Evolutionary conservation across 148 eudicot genomes (phyloP).

Genomic region (Rhododendron molle): DNA sequence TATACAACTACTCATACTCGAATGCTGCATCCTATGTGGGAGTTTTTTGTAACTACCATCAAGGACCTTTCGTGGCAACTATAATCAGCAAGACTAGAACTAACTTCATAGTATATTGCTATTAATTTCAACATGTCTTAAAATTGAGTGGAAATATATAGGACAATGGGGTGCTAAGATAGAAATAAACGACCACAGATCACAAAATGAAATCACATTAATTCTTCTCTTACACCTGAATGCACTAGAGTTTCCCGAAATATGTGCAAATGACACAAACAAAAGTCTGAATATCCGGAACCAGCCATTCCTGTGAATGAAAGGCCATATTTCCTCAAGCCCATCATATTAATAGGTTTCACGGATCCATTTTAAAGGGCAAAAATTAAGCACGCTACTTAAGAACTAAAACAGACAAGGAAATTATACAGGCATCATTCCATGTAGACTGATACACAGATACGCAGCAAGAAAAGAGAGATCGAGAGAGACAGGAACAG

Average conservation of each 20-base stretch:
- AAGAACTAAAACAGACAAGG: background rate
- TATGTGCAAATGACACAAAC: background rate
- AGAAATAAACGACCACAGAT: background rate
- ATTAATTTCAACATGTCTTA: background rate
- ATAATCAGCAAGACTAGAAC: background rate
- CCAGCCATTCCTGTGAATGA: background rate
- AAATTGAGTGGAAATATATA: background rate
- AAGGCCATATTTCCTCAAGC: background rate
- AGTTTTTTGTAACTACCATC: background rate
- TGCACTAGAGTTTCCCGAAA: background rate
- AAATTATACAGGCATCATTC: background rate
- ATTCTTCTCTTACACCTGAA: background rate
- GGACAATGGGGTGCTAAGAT: background rate
- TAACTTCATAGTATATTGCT: background rate
- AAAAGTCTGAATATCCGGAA: background rate
- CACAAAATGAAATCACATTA: background rate
- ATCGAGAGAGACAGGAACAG: background rate
- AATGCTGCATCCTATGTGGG: background rate
- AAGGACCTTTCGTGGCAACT: background rate
- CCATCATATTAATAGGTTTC: background rate
- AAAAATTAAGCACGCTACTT: background rate
- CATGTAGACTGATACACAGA: background rate
- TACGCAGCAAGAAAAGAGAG: background rate
- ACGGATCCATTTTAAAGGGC: background rate
- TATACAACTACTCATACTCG: background rate